Evolutionary conservation across 768 basidiomycete genomes (phyloP), one percentile per base, ranked within the genome.

Genomic region (Dioszegia crocea): DNA sequence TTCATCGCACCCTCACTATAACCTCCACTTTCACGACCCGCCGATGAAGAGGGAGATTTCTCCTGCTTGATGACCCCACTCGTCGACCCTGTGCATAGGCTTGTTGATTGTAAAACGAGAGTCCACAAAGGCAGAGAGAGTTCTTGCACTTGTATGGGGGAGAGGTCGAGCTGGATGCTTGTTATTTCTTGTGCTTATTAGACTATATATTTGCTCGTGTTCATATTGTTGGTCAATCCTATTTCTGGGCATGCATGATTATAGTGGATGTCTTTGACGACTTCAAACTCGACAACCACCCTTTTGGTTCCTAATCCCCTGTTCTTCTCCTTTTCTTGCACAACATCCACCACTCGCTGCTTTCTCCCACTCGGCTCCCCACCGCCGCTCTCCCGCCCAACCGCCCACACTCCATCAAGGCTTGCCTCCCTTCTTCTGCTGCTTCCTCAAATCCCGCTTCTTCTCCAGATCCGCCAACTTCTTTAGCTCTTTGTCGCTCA

Each of bases 391-490:
- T n/a, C n/a, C n/a, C n/a, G n/a, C n/a, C n/a, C n/a, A n/a, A n/a
- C 48, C 12, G 4, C 48, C 11, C 48, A 30, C 10, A 6, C 24
- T n/a, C 51, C 19, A n/a, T 29, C 36, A 10, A 10, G 31, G 14
- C 33, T 38, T 51, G 2, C 39, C 54, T 64, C 76, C 75, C 43
- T 66, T 74, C 64, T 74, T 75, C 55, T 63, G 61, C 61, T 64
- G 30, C 56, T 71, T 72, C 56, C 74, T 73, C 62, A 73, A 61
- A 56, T 67, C 71, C 49, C 73, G 60, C 68, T 75, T 76, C 65
- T 69, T 71, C 60, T 77, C 74, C 47, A 76, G 56, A 59, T 76
- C 66, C 16, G 64, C 63, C 8, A 63, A 59, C 60, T 53, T 74
- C 63, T 72, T 71, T 48, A 64, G 48, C 61, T 78, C 77, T 61